phyloP scores from a whole-genome alignment of 2,329 filamentous ascomycete genomes.

The Fusarium subtropicale region DNA sequence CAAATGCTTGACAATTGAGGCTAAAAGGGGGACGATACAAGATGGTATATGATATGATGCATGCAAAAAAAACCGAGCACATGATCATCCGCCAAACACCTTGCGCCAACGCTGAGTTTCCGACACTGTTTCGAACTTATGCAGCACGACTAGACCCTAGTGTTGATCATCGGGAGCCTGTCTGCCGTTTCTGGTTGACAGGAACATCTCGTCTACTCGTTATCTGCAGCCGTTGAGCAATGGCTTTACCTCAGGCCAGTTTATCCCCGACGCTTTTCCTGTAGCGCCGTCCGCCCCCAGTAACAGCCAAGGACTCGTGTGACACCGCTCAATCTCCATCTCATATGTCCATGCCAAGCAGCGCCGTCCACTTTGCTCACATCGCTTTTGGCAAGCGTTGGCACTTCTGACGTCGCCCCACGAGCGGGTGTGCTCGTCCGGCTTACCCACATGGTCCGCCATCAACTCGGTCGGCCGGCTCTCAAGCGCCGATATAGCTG shows the following conservation, averaged over 20 bases:
- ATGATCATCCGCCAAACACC: constrained; percentile 10
- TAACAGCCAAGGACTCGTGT: constrained; percentile 63
- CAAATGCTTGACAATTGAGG: constrained; percentile 10
- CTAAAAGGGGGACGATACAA: constrained; percentile 36
- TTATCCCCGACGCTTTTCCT: constrained; percentile 50
- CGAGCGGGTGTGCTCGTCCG: constrained; percentile 57
- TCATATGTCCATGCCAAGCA: constrained; percentile 67
- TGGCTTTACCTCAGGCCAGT: constrained; percentile 48
- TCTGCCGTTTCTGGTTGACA: constrained; percentile 2
- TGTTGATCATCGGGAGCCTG: constrained; percentile 4
- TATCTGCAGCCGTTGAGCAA: constrained; percentile 44
- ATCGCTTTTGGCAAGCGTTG: constrained; percentile 58
- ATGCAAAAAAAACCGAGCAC: constrained; percentile 23
- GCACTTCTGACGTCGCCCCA: constrained; percentile 53
- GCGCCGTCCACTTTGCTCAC: constrained; percentile 52
- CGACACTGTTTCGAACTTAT: constrained; percentile 11
- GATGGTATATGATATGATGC: constrained; percentile 29
- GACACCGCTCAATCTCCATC: constrained; percentile 54
- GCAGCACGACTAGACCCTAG: constrained; percentile 15
- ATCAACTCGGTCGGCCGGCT: constrained; percentile 52
- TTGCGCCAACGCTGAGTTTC: constrained; percentile 23
- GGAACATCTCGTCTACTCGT: constrained; percentile 23
- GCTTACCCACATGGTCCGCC: constrained; percentile 64
- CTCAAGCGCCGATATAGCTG: constrained; percentile 54
- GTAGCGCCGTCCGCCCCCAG: constrained; percentile 52